phyloP scores from a whole-genome alignment of 176 grass and related monocot species.

The Rhynchospora breviuscula region DNA sequence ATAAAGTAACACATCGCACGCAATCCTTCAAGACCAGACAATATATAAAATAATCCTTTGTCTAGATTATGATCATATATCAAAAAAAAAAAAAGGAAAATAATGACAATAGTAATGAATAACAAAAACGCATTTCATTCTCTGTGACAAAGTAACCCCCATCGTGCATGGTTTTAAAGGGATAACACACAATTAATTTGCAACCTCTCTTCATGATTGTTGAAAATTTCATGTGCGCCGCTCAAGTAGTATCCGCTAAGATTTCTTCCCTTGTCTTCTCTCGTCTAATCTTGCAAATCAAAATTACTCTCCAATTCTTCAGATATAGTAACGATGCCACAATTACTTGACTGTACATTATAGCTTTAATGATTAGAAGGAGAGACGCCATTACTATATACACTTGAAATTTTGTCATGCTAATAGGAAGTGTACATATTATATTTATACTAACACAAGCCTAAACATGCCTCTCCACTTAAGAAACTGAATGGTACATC shows the following conservation, averaged over 20 bases:
- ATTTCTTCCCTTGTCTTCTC: not conserved
- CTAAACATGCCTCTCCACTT: not conserved
- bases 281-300: constrained; percentile 13
- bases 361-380: constrained; percentile 46
- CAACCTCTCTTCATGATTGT: constrained; percentile 35
- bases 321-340: not conserved
- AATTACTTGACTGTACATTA: constrained; percentile 5
- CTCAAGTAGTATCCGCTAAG: not conserved
- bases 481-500: constrained; percentile 19
- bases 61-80: too few relatives aligned
- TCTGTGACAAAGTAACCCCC: not conserved
- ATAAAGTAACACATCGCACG: not conserved
- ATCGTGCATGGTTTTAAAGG: constrained; percentile 4
- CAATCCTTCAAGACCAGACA: not conserved
- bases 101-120: not conserved
- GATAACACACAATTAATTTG: constrained; percentile 37
- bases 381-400: constrained; percentile 64
- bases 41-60: too few relatives aligned
- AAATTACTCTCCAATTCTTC: constrained; percentile 1
- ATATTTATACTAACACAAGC: not conserved
- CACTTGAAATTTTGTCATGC: not conserved
- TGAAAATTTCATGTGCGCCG: not conserved
- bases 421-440: not conserved
- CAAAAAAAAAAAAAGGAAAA: not conserved
- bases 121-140: not conserved